A percentile compares a stretch with the other conserved stretches of the same genome.
Evolutionary conservation across 1,139 yeast genomes (phyloP).

Genomic region (Waltiozyma sp.): DNA sequence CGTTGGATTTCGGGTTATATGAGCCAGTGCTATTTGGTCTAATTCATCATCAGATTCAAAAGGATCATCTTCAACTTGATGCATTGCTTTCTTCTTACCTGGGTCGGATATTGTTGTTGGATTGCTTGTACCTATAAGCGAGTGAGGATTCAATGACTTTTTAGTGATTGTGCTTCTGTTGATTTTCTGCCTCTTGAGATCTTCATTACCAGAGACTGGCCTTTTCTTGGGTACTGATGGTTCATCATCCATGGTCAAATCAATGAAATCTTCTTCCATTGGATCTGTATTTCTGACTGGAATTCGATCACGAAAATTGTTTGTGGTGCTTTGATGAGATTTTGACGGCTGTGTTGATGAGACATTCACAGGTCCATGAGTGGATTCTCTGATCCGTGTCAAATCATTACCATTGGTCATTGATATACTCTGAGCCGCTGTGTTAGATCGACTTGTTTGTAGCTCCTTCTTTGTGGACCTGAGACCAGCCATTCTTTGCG

Average conservation of each 20-base stretch:
- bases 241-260: slow-evolving; percentile 17
- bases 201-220: neutral
- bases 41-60: slow-evolving; percentile 1
- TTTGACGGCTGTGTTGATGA: slow-evolving; percentile 13
- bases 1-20: neutral
- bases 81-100: neutral
- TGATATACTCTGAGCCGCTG: neutral
- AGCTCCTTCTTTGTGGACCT: slow-evolving; percentile 13
- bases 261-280: slow-evolving; percentile 10
- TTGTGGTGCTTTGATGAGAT: neutral
- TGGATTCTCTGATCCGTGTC: slow-evolving; percentile 3
- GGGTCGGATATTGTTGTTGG: slow-evolving; percentile 1
- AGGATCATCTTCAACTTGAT: slow-evolving; percentile 1
- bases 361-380: slow-evolving; percentile 1
- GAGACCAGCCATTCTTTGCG: slow-evolving; percentile 10
- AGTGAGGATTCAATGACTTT: neutral
- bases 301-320: neutral
- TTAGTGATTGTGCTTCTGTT: neutral
- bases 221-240: slow-evolving; percentile 1
- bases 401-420: slow-evolving; percentile 1
- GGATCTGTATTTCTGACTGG: neutral
- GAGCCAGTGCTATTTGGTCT: neutral
- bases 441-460: neutral
- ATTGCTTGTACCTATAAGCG: neutral
- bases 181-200: slow-evolving; percentile 4